Evolutionary conservation across 345 rosid genomes (phyloP).

Genomic region (Lumnitzera littorea): DNA sequence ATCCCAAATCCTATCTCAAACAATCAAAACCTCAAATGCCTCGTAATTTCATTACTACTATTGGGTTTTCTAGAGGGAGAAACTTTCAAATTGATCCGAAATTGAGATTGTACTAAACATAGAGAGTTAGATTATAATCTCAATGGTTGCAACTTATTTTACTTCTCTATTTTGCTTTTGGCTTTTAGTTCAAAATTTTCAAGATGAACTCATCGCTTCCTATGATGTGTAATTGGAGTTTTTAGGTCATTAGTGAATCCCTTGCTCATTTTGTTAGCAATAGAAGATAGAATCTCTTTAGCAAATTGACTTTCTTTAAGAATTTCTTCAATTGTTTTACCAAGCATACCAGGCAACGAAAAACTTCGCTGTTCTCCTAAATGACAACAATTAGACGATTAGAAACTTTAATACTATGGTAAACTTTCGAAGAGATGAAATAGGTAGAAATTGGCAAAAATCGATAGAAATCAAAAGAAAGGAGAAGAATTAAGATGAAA

Average conservation of each 20-base stretch:
- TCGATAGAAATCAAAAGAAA: too few species aligned
- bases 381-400: not conserved
- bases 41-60: constrained; percentile 29
- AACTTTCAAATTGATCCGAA: constrained; percentile 73
- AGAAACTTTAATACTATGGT: too few species aligned
- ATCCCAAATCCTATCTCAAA: too few species aligned
- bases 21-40: constrained; percentile 1
- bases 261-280: constrained; percentile 36
- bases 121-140: constrained; percentile 50
- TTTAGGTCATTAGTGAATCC: constrained; percentile 41
- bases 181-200: constrained; percentile 56
- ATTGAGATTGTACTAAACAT: constrained; percentile 50
- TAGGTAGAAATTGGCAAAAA: too few species aligned
- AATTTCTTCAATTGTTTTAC: constrained; percentile 90
- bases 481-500: too few species aligned
- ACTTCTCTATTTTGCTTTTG: constrained; percentile 78
- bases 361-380: constrained; percentile 76
- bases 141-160: constrained; percentile 29
- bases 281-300: constrained; percentile 57
- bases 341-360: constrained; percentile 96
- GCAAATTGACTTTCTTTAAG: constrained; percentile 81
- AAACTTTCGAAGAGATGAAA: too few species aligned
- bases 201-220: constrained; percentile 21
- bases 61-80: constrained; percentile 49
- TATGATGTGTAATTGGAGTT: constrained; percentile 56